phyloP scores from a whole-genome alignment of 2,329 filamentous ascomycete species.

The Lasiodiplodia hormozganensis region DNA sequence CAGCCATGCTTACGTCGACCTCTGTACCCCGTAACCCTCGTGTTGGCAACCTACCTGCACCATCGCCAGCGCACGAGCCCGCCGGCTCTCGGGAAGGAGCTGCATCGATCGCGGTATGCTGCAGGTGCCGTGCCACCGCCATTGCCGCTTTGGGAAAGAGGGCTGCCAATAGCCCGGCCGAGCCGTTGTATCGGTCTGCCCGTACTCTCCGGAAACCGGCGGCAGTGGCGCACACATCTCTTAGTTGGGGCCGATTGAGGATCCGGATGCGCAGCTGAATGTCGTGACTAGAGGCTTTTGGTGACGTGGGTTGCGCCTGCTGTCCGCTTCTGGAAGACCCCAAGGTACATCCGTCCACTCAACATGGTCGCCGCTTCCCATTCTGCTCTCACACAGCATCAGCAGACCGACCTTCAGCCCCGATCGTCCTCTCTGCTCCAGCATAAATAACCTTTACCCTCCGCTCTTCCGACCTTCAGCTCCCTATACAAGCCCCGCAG shows the following conservation, averaged over 20 bases:
- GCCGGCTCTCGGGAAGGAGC: conserved; percentile 7
- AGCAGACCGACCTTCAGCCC: not conserved
- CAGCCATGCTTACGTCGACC: not conserved
- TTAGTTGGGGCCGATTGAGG: not conserved
- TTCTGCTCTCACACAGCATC: not conserved
- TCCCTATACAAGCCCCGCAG: not conserved
- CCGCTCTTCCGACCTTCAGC: not conserved
- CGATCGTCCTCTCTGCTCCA: not conserved
- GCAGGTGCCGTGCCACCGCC: conserved; percentile 3
- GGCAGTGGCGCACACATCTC: not conserved
- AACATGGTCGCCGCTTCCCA: not conserved
- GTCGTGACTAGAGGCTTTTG: not conserved
- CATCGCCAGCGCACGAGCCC: conserved; percentile 6
- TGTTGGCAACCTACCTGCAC: not conserved
- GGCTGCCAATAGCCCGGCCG: not conserved
- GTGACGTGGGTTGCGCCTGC: not conserved
- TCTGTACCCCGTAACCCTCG: not conserved
- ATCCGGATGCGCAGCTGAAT: not conserved
- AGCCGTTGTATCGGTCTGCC: not conserved
- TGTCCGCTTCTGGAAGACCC: not conserved
- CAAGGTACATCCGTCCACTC: not conserved
- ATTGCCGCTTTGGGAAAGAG: not conserved
- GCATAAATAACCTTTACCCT: not conserved
- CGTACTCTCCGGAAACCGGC: conserved; percentile 10
- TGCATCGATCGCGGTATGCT: conserved; percentile 3